These are phyloP conservation scores for Blakeslea trispora DNA, from an alignment of 371 early-diverging fungal species.

Conservation along the genomic window DNA sequence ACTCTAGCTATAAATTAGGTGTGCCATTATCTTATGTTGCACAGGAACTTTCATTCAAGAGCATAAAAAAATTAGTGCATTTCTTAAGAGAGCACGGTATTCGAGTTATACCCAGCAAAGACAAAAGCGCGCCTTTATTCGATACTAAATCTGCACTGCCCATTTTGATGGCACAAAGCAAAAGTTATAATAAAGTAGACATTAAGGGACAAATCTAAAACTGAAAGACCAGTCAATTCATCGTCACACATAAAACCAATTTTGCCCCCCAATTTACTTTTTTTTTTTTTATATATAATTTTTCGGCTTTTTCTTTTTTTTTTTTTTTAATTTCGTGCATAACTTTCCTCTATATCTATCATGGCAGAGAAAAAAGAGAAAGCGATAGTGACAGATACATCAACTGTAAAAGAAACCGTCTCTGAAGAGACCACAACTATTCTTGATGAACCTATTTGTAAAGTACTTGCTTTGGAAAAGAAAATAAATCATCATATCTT, in stretches of 20 bases:
- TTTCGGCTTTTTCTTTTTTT: constrained; percentile 2
- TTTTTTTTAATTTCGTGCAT: constrained; percentile 5
- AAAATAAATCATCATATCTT: no score
- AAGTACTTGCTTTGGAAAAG: background rate
- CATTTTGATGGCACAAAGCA: constrained; percentile 45
- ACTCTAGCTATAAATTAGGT: constrained; percentile 61
- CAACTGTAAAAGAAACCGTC: constrained; percentile 2
- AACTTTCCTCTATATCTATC: background rate
- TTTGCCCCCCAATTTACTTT: background rate
- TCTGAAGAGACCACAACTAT: constrained; percentile 12
- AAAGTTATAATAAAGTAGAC: constrained; percentile 65
- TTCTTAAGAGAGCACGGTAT: constrained; percentile 45
- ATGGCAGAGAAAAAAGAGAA: background rate
- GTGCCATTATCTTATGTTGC: constrained; percentile 46
- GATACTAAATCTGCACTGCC: constrained; percentile 62
- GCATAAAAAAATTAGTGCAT: constrained; percentile 27
- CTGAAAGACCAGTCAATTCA: constrained; percentile 22
- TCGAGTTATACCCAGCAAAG: constrained; percentile 11
- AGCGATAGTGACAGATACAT: background rate
- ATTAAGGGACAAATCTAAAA: constrained; percentile 63
- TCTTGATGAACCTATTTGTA: constrained; percentile 22
- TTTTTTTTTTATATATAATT: constrained; percentile 13
- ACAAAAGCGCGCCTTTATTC: constrained; percentile 23
- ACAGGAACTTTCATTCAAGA: constrained; percentile 49
- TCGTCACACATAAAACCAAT: constrained; percentile 11